Evolutionary conservation across 2,329 filamentous ascomycete species (phyloP).

Genomic region (Paracorniculantispora psalliotae): DNA sequence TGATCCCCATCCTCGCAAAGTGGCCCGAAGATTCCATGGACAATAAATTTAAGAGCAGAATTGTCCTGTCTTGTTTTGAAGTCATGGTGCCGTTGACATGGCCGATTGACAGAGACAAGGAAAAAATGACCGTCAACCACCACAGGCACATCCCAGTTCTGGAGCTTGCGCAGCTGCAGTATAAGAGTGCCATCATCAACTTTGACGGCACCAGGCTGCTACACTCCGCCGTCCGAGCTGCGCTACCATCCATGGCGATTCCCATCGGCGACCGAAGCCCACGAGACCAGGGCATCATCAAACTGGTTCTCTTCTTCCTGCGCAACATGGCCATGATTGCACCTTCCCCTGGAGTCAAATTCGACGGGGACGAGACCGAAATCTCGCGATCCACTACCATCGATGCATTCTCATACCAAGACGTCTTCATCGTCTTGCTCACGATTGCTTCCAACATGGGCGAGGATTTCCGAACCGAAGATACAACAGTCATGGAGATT

Average conservation of each 20-base stretch:
- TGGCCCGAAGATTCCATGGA: constrained; percentile 72
- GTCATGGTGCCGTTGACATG: constrained; percentile 89
- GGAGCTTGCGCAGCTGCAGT: constrained; percentile 78
- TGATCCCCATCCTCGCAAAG: constrained; percentile 80
- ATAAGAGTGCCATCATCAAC: constrained; percentile 85
- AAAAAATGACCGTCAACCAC: constrained; percentile 86
- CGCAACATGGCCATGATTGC: constrained; percentile 84
- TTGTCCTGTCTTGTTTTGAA: constrained; percentile 83
- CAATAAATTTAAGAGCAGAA: constrained; percentile 69
- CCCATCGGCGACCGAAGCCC: constrained; percentile 68
- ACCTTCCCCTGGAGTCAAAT: constrained; percentile 64
- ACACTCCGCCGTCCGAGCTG: constrained; percentile 73
- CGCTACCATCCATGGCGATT: constrained; percentile 79
- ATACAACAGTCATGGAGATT: constrained; percentile 84
- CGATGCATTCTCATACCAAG: constrained; percentile 83
- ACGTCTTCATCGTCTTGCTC: constrained; percentile 79
- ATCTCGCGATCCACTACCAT: constrained; percentile 84
- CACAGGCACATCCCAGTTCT: constrained; percentile 87
- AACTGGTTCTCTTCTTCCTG: constrained; percentile 81
- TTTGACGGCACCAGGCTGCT: constrained; percentile 74
- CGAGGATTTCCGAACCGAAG: constrained; percentile 86
- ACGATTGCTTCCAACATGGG: constrained; percentile 89
- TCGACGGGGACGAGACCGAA: constrained; percentile 84
- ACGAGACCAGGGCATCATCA: constrained; percentile 88
- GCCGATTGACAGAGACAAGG: constrained; percentile 76